These are phyloP conservation scores for Pochonia chlamydosporia DNA, from an alignment of 2,329 filamentous ascomycete species.

Conservation along the genomic window DNA sequence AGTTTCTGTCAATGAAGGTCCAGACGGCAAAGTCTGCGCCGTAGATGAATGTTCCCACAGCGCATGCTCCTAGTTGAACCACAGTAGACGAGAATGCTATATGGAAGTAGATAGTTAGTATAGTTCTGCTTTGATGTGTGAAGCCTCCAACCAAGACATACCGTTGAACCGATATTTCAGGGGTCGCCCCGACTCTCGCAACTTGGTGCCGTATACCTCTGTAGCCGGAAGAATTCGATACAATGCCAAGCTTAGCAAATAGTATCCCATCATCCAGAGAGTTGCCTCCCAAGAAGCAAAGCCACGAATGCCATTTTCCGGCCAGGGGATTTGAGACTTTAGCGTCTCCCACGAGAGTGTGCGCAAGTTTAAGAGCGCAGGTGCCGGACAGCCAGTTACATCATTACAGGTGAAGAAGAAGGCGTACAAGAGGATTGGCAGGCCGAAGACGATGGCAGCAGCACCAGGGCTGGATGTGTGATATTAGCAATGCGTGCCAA, in stretches of 20 bases:
- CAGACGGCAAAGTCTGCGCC: slow-evolving; percentile 78
- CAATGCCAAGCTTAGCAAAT: slow-evolving; percentile 64
- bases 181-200: slow-evolving; percentile 58
- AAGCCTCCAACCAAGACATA: too few relatives aligned
- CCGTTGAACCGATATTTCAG: slow-evolving; percentile 76
- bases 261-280: slow-evolving; percentile 66
- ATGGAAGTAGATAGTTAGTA: background rate
- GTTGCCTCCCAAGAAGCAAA: slow-evolving; percentile 62
- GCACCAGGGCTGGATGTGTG: slow-evolving; percentile 64
- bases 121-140: too few relatives aligned
- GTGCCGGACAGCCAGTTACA: slow-evolving; percentile 76
- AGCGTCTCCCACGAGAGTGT: slow-evolving; percentile 62
- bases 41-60: slow-evolving; percentile 65
- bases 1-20: slow-evolving; percentile 87
- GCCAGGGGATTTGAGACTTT: slow-evolving; percentile 74
- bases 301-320: slow-evolving; percentile 57
- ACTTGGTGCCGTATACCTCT: slow-evolving; percentile 59
- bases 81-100: slow-evolving; percentile 68
- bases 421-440: slow-evolving; percentile 68
- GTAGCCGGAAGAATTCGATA: slow-evolving; percentile 68
- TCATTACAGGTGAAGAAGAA: slow-evolving; percentile 84
- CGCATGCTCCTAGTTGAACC: slow-evolving; percentile 60
- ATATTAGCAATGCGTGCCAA: background rate
- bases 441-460: slow-evolving; percentile 65
- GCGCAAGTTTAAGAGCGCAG: slow-evolving; percentile 63